phyloP scores from a whole-genome alignment of 306 rosid species.

The Trifolium repens region DNA sequence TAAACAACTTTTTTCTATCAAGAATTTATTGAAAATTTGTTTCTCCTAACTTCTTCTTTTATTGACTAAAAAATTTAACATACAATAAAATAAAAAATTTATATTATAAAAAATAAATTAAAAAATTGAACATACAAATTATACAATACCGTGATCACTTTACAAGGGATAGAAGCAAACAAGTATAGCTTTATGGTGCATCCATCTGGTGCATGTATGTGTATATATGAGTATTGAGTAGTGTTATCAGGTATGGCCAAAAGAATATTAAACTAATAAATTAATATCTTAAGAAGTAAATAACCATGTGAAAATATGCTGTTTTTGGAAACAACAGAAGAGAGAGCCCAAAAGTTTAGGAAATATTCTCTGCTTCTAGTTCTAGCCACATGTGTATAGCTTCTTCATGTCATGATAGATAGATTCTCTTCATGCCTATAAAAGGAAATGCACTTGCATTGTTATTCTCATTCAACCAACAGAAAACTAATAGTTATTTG shows the following conservation, averaged over 20 bases:
- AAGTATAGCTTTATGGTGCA: neutral
- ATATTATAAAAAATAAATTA: too few species aligned
- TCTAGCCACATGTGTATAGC: neutral
- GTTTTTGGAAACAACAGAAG: neutral
- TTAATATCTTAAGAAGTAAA: neutral
- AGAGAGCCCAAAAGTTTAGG: neutral
- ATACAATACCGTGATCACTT: slow-evolving; percentile 18
- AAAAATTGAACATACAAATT: neutral
- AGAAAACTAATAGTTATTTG: neutral
- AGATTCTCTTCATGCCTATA: slow-evolving; percentile 36
- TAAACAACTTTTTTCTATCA: too few species aligned
- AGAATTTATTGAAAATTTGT: too few species aligned
- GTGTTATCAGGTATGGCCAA: too few species aligned
- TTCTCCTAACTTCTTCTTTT: too few species aligned
- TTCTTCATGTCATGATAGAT: neutral
- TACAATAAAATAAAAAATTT: too few species aligned
- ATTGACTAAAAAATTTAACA: neutral
- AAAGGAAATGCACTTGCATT: slow-evolving; percentile 33
- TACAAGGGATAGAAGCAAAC: slow-evolving; percentile 19
- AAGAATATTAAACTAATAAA: too few species aligned
- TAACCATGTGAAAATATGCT: slow-evolving; percentile 41
- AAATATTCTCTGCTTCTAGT: neutral
- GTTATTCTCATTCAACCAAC: slow-evolving; percentile 40
- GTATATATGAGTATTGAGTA: too few species aligned
- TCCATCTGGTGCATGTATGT: too few species aligned